A percentile compares a stretch with the other conserved stretches of the same genome.
These are phyloP conservation scores for Cymodocea nodosa DNA, from an alignment of 116 monocot species.

Conservation along the genomic window DNA sequence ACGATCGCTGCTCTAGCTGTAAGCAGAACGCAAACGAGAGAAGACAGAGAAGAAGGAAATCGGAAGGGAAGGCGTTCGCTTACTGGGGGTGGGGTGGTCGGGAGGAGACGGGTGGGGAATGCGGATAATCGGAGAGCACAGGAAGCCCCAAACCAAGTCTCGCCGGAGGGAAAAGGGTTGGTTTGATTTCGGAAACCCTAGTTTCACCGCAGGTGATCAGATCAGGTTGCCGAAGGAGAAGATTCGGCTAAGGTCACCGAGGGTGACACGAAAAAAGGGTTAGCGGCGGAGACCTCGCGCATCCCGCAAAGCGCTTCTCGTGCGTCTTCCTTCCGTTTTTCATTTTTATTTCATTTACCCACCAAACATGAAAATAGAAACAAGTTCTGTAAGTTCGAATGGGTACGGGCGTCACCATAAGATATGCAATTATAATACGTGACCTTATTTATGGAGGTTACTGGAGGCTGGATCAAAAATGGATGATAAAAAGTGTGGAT, in stretches of 20 bases:
- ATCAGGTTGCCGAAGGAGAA: background rate
- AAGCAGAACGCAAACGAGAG: background rate
- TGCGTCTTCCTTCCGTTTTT: too few species aligned
- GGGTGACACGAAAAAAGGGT: slow-evolving; percentile 1
- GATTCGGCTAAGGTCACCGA: slow-evolving; percentile 8
- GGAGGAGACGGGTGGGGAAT: background rate
- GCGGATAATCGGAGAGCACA: background rate
- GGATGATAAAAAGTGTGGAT: too few species aligned
- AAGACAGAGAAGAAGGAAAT: background rate
- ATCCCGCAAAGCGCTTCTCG: too few species aligned
- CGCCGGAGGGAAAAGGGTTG: slow-evolving; percentile 3
- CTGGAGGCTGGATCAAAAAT: too few species aligned
- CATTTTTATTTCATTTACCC: too few species aligned
- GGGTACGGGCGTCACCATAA: too few species aligned
- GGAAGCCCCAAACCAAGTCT: slow-evolving; percentile 6
- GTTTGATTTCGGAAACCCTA: slow-evolving; percentile 3
- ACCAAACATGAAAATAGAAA: too few species aligned
- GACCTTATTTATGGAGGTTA: too few species aligned
- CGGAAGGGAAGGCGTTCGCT: background rate
- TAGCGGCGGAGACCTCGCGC: background rate
- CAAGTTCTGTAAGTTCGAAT: too few species aligned
- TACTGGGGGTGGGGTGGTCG: background rate
- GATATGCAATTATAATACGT: too few species aligned
- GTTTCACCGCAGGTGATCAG: slow-evolving; percentile 26
- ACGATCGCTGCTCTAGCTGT: too few species aligned